Base-by-base conservation (phyloP, 495 filamentous ascomycete species). In the Penicillium bovifimosum region DNA sequence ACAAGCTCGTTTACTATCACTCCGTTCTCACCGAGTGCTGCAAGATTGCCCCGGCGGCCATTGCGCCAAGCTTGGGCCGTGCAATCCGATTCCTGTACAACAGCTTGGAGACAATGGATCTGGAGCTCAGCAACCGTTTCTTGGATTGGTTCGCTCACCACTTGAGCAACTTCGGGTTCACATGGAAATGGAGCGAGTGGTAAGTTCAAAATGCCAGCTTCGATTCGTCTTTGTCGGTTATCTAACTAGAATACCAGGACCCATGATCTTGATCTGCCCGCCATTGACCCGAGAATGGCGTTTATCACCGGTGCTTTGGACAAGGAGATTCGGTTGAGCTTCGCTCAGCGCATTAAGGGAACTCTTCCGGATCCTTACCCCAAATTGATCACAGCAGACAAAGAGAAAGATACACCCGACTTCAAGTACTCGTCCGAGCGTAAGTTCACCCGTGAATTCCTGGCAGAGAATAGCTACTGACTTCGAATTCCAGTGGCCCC, bases 171-270 rank as follows among this genome's bases (percentile, higher is more conserved):
- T 99, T 97, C 61, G 93, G 95, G 34, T 99, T 97, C 61, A 93
- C 95, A 3, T 99, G 93, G 93, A 97, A 97, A 72, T 99, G 93
- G 93, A 86, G 86, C 16, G 93, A 99, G 72, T 99, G 93, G 93
- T 84, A 64, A 67, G 77, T 67, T 9, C 26, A 29, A 2, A 35
- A 8, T 26, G 7, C 13, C 38, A 33, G 9, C 29, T 39, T 27
- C 14, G 1, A 9, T 29, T n/a, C 10, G 29, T 36, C 14, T 26
- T n/a, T 3, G 27, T 27, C 39, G 27, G 35, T 55, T 52, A 31
- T 53, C 54, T 59, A 38, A 50, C 35, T 2, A 11, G 42, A 39
- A 6, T 14, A 10, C 36, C 41, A 86, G 83, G 83, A 80, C 87
- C 50, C 90, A 95, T 34, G 90, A 97, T 69, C 79, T 96, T 14